A percentile compares a stretch with the other conserved stretches of the same genome.
phyloP scores from a whole-genome alignment of 192 early-diverging fungal species.

The Jimgerdemannia lactiflua region DNA sequence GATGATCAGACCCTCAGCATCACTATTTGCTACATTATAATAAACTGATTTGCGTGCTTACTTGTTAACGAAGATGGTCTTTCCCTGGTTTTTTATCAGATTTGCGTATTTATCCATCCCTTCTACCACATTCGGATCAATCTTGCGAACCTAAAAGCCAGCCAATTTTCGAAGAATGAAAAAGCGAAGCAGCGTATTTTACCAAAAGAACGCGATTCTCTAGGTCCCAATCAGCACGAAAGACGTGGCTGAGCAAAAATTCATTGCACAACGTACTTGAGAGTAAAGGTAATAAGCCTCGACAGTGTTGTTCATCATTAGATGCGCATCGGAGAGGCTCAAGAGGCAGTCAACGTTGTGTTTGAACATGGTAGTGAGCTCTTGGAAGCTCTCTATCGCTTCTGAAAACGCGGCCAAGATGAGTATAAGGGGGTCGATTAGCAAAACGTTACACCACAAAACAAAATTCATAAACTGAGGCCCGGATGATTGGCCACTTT shows the following conservation, averaged over 20 bases:
- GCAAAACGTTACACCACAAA: too few species aligned
- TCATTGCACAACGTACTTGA: background rate
- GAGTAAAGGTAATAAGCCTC: background rate
- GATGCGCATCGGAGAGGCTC: background rate
- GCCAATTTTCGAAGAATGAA: background rate
- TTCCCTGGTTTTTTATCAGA: background rate
- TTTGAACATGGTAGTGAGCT: background rate
- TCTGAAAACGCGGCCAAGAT: background rate
- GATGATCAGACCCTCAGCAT: background rate
- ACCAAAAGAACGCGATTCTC: background rate
- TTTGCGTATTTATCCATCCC: constrained; percentile 3
- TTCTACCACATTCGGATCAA: constrained; percentile 2
- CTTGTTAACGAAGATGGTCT: background rate
- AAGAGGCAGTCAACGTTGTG: constrained; percentile 1
- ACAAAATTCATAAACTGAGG: too few species aligned
- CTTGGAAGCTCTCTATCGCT: background rate
- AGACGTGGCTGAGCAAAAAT: background rate
- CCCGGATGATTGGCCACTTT: too few species aligned
- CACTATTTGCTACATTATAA: background rate
- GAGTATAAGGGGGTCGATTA: background rate
- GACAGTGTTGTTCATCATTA: background rate
- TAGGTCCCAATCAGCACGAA: background rate
- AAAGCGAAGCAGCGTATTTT: background rate
- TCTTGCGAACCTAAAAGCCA: background rate
- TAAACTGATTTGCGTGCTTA: background rate